Base-by-base conservation (phyloP, 805 yeast species). In the Isabelozyma heimii region DNA sequence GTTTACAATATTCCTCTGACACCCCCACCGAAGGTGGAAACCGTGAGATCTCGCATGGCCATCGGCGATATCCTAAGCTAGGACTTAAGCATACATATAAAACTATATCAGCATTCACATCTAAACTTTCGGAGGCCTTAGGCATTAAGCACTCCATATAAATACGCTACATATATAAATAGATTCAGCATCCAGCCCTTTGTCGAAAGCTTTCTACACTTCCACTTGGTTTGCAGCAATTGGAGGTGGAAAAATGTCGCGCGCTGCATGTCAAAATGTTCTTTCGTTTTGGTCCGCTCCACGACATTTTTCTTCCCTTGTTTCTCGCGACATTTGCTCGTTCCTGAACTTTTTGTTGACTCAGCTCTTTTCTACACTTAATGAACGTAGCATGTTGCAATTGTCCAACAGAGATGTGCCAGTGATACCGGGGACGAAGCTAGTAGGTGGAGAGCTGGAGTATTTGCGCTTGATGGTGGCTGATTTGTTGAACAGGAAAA, bases 381-480 rank as follows among this genome's bases (percentile, higher is more conserved):
- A 26, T n/a, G 26, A 4, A 20, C 9, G 14, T 40, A 14, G 1
- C 35, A 69, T 68, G 75, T 62, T 73, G 47, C 70, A 69, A 44
- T 58, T 73, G 47, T 67, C 67, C 44, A 75, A 71, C 40, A 66
- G 84, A 61, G 82, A 79, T 33, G 84, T 90, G 55, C 97, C 97
- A 3, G 83, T 77, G 40, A 87, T 92, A 35, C 97, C 97, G 1
- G 99, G 99, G 20, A 81, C 80, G 13, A 72, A 77, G 46, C 89
- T 91, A 53, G 87, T 92, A 2, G 85, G 83, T 1, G 82, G 82
- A 46, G 87, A 88, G 16, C 82, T 87, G 0, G 79, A 77, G 24
- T 90, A 81, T 49, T 75, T 92, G 47, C 81, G 84, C 60, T 75
- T 75, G 46, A 83, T 84, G 69, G 85, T 91, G 4, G 84, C 91